phyloP scores from a whole-genome alignment of 306 rosid species.

The Inga laurina region DNA sequence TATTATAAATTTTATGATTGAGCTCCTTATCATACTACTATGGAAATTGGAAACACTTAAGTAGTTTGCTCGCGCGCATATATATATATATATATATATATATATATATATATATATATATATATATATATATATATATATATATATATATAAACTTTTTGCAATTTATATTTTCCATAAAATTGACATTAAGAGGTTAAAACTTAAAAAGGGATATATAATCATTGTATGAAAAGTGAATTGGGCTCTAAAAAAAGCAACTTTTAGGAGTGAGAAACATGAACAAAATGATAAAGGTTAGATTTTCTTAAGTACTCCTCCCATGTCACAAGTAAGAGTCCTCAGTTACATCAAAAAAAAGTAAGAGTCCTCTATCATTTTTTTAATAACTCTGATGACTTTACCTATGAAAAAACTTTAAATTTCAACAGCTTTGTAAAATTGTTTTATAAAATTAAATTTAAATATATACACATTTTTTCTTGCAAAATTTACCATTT shows the following conservation, averaged over 20 bases:
- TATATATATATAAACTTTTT: no score
- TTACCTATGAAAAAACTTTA: neutral
- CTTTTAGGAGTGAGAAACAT: neutral
- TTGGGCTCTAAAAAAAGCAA: neutral
- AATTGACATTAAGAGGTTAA: no score
- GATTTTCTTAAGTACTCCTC: no score
- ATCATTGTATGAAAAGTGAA: neutral
- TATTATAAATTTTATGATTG: neutral
- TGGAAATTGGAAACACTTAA: no score
- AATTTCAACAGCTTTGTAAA: neutral
- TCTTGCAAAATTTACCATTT: neutral
- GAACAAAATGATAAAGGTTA: neutral
- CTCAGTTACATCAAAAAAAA: no score
- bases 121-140: no score
- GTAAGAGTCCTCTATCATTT: no score
- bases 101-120: no score
- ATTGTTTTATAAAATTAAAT: neutral
- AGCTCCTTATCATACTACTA: neutral
- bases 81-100: no score
- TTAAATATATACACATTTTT: neutral
- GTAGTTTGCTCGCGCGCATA: no score
- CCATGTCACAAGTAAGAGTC: no score
- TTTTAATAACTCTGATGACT: no score
- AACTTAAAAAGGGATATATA: neutral
- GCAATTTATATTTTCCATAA: neutral